A percentile compares a stretch with the other conserved stretches of the same genome.
Conservation (phyloP, 306 rosid species). For the Fragaria nilgerrensis region DNA sequence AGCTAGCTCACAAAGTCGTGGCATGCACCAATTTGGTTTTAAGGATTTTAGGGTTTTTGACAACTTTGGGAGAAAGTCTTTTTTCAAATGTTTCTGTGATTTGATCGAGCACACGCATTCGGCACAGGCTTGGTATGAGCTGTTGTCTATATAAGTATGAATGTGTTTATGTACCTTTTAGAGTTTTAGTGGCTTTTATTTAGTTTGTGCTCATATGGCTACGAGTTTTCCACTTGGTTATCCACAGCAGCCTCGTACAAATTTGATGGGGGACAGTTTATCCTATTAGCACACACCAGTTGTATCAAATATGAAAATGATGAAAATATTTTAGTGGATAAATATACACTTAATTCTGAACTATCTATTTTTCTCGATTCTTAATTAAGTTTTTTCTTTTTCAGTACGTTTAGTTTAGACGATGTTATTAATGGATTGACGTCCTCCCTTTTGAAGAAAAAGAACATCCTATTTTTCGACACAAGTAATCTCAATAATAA, state of each 20-base stretch:
- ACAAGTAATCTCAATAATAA: no score
- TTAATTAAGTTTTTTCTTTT: no score
- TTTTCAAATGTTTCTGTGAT: not conserved
- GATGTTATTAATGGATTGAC: no score
- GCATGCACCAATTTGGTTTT: constrained; percentile 10
- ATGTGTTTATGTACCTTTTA: not conserved
- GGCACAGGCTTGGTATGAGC: not conserved
- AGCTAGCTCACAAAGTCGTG: constrained; percentile 5
- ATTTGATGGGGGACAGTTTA: not conserved
- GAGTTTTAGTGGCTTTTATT: not conserved
- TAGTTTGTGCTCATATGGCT: not conserved
- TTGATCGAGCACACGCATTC: constrained; percentile 1
- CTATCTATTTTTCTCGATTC: not conserved
- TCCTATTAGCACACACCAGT: not conserved
- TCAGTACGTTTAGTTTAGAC: no score
- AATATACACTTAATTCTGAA: not conserved
- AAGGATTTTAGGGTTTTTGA: not conserved
- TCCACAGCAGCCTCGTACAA: not conserved
- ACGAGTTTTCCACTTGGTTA: not conserved
- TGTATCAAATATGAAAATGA: not conserved
- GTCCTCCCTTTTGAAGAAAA: no score
- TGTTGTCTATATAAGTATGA: not conserved
- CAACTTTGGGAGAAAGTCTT: not conserved
- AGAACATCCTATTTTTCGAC: no score
- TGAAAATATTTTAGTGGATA: not conserved